Conservation (phyloP, 2,329 filamentous ascomycete species). For the Xylariales sp. region DNA sequence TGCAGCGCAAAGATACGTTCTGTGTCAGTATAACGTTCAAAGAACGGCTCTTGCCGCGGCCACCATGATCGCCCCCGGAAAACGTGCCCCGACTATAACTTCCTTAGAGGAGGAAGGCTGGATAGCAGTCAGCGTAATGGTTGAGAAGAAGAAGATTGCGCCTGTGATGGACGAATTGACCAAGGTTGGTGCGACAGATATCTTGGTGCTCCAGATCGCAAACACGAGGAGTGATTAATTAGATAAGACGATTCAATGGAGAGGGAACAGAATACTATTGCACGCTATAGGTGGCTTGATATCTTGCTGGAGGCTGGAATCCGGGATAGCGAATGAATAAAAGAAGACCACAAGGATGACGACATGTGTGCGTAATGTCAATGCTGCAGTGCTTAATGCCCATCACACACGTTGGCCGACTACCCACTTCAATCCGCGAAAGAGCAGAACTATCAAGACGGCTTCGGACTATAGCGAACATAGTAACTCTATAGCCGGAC, state of each 20-base stretch:
- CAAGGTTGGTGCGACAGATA: conserved; percentile 74
- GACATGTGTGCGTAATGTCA: background rate
- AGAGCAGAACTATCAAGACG: no score
- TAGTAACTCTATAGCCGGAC: no score
- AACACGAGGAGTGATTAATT: conserved; percentile 44
- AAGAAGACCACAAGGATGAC: no score
- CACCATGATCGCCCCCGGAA: conserved; percentile 80
- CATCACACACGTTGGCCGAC: no score
- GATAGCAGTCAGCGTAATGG: conserved; percentile 95
- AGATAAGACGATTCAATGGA: no score
- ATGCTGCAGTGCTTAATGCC: background rate
- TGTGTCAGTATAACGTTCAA: conserved; percentile 94
- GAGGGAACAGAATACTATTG: no score
- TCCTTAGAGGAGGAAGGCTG: conserved; percentile 81
- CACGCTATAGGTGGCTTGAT: no score
- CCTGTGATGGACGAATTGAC: conserved; percentile 81
- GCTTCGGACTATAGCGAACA: no score
- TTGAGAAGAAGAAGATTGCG: conserved; percentile 80
- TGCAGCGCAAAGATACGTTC: conserved; percentile 86
- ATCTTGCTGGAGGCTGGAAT: background rate
- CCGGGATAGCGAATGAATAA: no score
- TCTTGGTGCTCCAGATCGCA: conserved; percentile 79
- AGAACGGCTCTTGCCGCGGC: conserved; percentile 63
- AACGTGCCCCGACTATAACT: conserved; percentile 89
- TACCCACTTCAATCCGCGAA: no score